A percentile compares a stretch with the other conserved stretches of the same genome.
These are phyloP conservation scores for Rhodotorula mucilaginosa DNA, from an alignment of 1,284 basidiomycete genomes.

Conservation along the genomic window DNA sequence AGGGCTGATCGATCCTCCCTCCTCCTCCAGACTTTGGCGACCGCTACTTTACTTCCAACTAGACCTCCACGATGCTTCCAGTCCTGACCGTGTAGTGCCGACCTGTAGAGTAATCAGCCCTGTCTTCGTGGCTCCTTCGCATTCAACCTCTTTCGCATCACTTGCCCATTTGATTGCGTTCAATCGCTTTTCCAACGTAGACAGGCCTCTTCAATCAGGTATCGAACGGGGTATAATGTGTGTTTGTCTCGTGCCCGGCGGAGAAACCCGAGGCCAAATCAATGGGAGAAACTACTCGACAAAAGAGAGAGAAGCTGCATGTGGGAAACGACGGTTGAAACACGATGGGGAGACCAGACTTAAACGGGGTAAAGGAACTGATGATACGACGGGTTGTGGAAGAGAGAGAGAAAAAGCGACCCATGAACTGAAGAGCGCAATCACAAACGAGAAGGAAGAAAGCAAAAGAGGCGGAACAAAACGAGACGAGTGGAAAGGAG, in stretches of 20 bases:
- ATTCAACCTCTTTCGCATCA: not conserved
- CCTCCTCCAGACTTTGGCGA: constrained; percentile 41
- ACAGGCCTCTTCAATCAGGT: no score
- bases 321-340: no score
- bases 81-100: not conserved
- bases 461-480: not conserved
- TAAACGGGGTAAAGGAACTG: not conserved
- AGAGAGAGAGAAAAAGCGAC: no score
- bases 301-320: no score
- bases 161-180: no score
- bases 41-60: constrained; percentile 39
- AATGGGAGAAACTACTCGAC: no score
- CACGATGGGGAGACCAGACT: not conserved
- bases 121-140: not conserved
- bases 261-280: no score
- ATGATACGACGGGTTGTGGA: not conserved
- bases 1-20: not conserved
- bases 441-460: not conserved
- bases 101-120: not conserved
- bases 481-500: not conserved
- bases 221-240: no score
- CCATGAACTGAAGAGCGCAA: not conserved
- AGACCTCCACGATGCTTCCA: not conserved
- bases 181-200: no score
- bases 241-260: no score